phyloP scores from a whole-genome alignment of 2,329 filamentous ascomycete species.

The Aphanocladium album region DNA sequence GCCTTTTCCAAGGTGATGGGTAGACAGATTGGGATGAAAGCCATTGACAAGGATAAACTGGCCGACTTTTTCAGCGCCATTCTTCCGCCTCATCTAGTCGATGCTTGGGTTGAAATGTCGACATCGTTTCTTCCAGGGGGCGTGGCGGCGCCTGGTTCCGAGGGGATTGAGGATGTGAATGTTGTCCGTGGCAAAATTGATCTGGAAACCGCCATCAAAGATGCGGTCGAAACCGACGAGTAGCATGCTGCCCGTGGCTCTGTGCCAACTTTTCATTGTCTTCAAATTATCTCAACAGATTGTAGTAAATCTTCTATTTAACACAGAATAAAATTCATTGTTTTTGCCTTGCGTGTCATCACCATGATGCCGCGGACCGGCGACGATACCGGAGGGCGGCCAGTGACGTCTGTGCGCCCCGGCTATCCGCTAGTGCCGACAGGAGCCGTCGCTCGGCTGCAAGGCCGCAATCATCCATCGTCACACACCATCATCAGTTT shows the following conservation, averaged over 20 bases:
- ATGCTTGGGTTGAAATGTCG: slow-evolving; percentile 27
- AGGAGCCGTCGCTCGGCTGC: slow-evolving; percentile 4
- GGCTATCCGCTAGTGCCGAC: not conserved
- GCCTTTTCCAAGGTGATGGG: slow-evolving; percentile 24
- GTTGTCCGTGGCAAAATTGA: slow-evolving; percentile 20
- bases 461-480: not conserved
- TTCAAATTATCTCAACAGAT: no score
- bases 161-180: slow-evolving; percentile 11
- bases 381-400: not conserved
- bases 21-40: slow-evolving; percentile 22
- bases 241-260: not conserved
- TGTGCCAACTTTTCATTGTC: no score
- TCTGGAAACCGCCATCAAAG: slow-evolving; percentile 17
- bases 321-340: no score
- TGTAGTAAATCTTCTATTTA: no score
- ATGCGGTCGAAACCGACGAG: not conserved
- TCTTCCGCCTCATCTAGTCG: slow-evolving; percentile 21
- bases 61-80: slow-evolving; percentile 17
- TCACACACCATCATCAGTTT: not conserved
- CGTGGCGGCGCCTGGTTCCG: slow-evolving; percentile 17
- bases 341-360: no score
- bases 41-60: slow-evolving; percentile 23
- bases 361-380: not conserved
- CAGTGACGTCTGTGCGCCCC: slow-evolving; percentile 10
- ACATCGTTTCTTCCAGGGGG: slow-evolving; percentile 25